Base-by-base conservation (phyloP, 768 basidiomycete species). In the Leucosporidium yakuticum region DNA sequence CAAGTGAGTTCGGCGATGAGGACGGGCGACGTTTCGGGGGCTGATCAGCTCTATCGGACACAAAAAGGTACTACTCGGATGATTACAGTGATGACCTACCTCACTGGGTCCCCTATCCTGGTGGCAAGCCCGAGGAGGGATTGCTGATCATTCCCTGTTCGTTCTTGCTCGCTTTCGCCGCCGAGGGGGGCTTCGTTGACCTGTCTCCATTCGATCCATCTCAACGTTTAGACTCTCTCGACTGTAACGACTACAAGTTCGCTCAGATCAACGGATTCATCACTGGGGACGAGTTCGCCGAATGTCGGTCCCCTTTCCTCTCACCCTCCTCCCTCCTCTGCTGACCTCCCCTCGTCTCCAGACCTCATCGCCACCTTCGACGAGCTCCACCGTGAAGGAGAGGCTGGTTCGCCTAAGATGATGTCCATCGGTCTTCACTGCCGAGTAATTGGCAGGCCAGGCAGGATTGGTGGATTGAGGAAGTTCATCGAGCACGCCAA, bases 401-500 rank as follows among this genome's bases (percentile, higher is more conserved):
- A 32, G 17, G 19, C 29, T 6, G 55, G 55, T 11, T 21, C 29
- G 14, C 55, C 55, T 32, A 57, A 57, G 55, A 76, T 76, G 73
- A 66, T 77, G 65, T 71, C 74, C 8, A 66, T 76, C 21, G 77
- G 75, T 2, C 56, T 77, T 1, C 77, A 77, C 56, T 69, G 70
- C 14, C 65, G 76, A 15, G 58, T 77, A 7, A 61, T 77, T 14
- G 74, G 75, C 15, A 60, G 73, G 23, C 75, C 77, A 9, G 74
- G 69, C 0, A 60, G 77, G n/a, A 55, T 76, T 15, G 74, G 70
- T 1, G 71, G 65, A 8, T 51, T 77, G 60, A 70, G 70, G 51
- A 71, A 68, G 54, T 75, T 77, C 62, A n/a, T 77, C 58, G 74
- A 76, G 59, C 67, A 75, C 23, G 60, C 65, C 27, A 69, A 68